Evolutionary conservation across 768 basidiomycete genomes (phyloP).

Genomic region (Mycena vulgaris): DNA sequence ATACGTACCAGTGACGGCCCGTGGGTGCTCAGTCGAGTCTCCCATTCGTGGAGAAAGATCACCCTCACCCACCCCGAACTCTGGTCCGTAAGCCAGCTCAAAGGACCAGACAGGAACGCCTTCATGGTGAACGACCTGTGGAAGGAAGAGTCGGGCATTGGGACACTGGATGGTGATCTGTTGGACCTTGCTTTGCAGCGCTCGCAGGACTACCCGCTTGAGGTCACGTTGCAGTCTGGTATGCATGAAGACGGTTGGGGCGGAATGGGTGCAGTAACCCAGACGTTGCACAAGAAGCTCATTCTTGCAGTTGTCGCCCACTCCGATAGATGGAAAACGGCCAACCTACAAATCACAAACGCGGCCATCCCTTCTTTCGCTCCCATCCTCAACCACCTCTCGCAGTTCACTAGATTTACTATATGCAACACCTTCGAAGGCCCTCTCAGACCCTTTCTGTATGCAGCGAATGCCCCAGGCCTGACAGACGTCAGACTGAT

Average conservation of each 20-base stretch:
- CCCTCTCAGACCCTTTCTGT: background rate
- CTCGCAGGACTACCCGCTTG: conserved; percentile 10
- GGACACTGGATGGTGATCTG: too few relatives aligned
- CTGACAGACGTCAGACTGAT: conserved; percentile 1
- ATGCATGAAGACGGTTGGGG: too few relatives aligned
- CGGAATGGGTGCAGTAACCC: too few relatives aligned
- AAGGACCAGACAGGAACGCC: conserved; percentile 2
- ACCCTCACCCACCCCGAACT: conserved; percentile 17
- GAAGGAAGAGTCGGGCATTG: too few relatives aligned
- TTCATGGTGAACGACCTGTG: too few relatives aligned
- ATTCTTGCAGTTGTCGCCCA: too few relatives aligned
- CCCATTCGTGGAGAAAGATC: conserved; percentile 12
- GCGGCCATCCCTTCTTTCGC: background rate
- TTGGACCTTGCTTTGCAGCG: conserved; percentile 22
- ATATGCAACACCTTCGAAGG: background rate
- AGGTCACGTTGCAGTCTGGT: background rate
- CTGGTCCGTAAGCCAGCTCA: conserved; percentile 14
- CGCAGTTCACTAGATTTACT: too few relatives aligned
- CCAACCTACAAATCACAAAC: too few relatives aligned
- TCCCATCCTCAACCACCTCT: too few relatives aligned
- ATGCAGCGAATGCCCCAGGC: background rate
- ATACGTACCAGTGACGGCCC: background rate
- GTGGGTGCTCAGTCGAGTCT: conserved; percentile 17
- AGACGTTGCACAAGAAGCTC: too few relatives aligned
- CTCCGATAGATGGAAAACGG: too few relatives aligned